Base-by-base conservation (phyloP, 352 stramenopile genomes). In the Aphanomyces invadans region DNA sequence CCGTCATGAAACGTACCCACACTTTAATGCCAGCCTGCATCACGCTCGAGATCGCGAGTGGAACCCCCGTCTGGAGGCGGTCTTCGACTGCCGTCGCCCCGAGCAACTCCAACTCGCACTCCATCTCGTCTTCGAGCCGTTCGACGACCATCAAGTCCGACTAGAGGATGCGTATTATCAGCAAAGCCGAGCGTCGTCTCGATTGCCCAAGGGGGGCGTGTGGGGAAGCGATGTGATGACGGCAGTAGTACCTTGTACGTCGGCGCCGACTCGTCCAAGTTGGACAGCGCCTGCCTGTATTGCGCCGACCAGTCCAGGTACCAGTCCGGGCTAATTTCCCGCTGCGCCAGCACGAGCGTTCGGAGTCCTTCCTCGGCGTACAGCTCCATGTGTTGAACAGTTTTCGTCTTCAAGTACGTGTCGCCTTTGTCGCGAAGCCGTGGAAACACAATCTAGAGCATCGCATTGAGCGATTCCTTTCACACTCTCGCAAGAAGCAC, bases 261-360 rank as follows among this genome's bases (percentile, higher is more conserved):
- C 7, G 60, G 42, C 29, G 60, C 36, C 3, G 69, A 77, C 70
- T 96, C 73, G 12, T 87, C 75, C 3, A 95, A 65, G 66, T 93
- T 78, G 1, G 78, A 83, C 9, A 92, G 68, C 21, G 82, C 89
- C 12, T 68, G 74, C 53, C 90, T 80, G 70, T 95, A 95, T 49
- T 89, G 77, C 1, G 68, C 69, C 12, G 81, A 85, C 89, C 89
- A 97, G 7, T 74, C 68, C 2, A 72, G 45, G 68, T 89, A 96
- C 3, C 78, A 76, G 0, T 83, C 78, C 15, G 81, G 61, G 0
- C 60, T 72, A 29, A 97, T 77, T 60, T 88, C 76, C 45, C 89
- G 91, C 46, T 95, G 78, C 0, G 85, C 87, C 53, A 97, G 90
- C 52, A 96, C 86, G 26, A 97, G 78, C 15, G 89, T 97, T 1